Conservation (phyloP, 192 early-diverging fungal species). For the Paraglomus occultum region DNA sequence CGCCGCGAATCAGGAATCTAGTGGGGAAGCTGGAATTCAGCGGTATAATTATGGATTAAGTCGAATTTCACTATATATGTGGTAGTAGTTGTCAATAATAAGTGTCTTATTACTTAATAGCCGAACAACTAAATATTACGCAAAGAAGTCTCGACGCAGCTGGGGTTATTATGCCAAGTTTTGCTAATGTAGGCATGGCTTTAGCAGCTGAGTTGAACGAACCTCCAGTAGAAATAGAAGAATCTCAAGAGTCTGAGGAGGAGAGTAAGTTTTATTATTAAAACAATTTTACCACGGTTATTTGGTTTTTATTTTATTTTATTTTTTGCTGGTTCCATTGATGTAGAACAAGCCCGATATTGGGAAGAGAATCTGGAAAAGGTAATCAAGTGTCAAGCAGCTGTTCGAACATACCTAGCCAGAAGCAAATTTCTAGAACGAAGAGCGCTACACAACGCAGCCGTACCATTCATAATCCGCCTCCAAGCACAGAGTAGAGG, state of each 20-base stretch:
- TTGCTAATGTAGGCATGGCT: constrained; percentile 76
- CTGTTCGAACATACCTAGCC: constrained; percentile 42
- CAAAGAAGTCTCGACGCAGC: constrained; percentile 80
- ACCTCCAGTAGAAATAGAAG: constrained; percentile 33
- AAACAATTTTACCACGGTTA: neutral
- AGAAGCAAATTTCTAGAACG: constrained; percentile 38
- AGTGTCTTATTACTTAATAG: constrained; percentile 34
- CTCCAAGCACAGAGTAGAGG: constrained; percentile 23
- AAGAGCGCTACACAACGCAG: constrained; percentile 28
- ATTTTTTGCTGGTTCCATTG: neutral
- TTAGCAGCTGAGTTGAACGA: constrained; percentile 53
- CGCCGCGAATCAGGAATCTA: constrained; percentile 90
- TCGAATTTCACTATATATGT: constrained; percentile 1
- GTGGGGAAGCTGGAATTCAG: constrained; percentile 91
- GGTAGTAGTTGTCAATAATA: constrained; percentile 20
- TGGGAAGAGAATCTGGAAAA: constrained; percentile 43
- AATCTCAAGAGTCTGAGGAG: constrained; percentile 36
- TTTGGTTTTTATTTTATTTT: neutral
- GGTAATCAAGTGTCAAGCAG: constrained; percentile 49
- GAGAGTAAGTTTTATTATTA: constrained; percentile 16
- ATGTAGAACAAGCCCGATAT: constrained; percentile 33
- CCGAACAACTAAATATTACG: constrained; percentile 71
- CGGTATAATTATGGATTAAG: constrained; percentile 42
- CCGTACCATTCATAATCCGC: constrained; percentile 13
- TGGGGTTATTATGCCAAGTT: constrained; percentile 85